Conservation (phyloP, 2,329 filamentous ascomycete genomes). For the Curvularia hawaiiensis region DNA sequence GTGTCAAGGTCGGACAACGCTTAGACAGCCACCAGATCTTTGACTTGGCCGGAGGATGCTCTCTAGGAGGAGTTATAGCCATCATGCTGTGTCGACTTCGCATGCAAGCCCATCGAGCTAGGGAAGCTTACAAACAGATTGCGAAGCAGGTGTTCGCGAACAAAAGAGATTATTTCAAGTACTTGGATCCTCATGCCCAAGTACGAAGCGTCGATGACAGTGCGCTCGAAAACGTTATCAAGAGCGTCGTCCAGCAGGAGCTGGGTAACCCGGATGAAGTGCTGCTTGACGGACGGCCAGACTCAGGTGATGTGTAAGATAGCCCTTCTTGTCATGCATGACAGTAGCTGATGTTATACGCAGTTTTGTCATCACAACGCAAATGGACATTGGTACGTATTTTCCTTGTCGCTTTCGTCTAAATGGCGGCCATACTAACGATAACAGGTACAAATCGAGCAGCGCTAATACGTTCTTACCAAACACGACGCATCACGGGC, state of each 20-base stretch:
- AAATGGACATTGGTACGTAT: slow-evolving; percentile 32
- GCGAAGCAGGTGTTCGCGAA: slow-evolving; percentile 33
- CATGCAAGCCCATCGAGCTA: slow-evolving; percentile 36
- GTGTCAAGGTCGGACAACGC: slow-evolving; percentile 30
- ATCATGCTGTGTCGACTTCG: slow-evolving; percentile 39
- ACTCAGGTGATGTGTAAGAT: slow-evolving; percentile 40
- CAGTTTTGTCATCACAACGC: slow-evolving; percentile 38
- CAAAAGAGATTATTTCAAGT: slow-evolving; percentile 34
- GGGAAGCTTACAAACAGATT: slow-evolving; percentile 38
- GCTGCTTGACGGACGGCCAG: slow-evolving; percentile 31
- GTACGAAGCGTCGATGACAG: slow-evolving; percentile 14
- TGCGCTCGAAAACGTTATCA: slow-evolving; percentile 31
- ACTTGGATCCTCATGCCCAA: slow-evolving; percentile 27
- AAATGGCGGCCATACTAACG: background rate
- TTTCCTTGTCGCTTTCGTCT: background rate
- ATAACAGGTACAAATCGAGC: slow-evolving; percentile 28
- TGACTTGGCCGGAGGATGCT: slow-evolving; percentile 38
- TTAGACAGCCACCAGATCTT: slow-evolving; percentile 40
- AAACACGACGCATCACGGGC: slow-evolving; percentile 37
- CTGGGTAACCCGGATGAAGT: slow-evolving; percentile 25
- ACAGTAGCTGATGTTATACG: slow-evolving; percentile 8
- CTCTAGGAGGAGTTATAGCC: slow-evolving; percentile 36
- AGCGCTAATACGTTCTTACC: slow-evolving; percentile 39
- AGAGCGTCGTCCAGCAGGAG: slow-evolving; percentile 25
- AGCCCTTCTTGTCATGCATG: background rate